Conservation (phyloP, 306 rosid species). For the Ceratonia siliqua region DNA sequence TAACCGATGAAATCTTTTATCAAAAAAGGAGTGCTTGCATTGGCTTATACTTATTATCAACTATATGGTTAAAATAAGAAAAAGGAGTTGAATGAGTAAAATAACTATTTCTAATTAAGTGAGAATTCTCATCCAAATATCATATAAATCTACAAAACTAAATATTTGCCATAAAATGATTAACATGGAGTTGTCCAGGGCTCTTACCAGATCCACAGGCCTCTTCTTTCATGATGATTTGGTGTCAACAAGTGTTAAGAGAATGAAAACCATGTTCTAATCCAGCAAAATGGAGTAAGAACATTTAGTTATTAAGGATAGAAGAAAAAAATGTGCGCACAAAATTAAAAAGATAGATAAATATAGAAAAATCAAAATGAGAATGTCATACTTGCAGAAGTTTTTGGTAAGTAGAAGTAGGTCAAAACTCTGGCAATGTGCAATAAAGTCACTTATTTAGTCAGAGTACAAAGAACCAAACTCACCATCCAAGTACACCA, state of each 20-base stretch:
- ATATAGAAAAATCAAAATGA: too few relatives aligned
- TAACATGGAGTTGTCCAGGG: conserved; percentile 28
- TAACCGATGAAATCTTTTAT: too few relatives aligned
- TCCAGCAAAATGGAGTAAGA: conserved; percentile 42
- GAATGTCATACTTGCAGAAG: too few relatives aligned
- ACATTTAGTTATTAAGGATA: conserved; percentile 22
- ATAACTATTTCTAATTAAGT: not conserved
- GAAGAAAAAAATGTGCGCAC: not conserved
- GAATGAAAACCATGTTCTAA: conserved; percentile 51
- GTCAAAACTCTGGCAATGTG: too few relatives aligned
- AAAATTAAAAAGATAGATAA: too few relatives aligned
- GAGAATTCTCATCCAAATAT: conserved; percentile 2
- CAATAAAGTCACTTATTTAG: too few relatives aligned
- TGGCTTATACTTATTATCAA: too few relatives aligned
- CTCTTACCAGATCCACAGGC: conserved; percentile 84
- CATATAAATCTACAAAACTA: conserved; percentile 11
- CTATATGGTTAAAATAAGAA: too few relatives aligned
- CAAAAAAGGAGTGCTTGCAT: too few relatives aligned
- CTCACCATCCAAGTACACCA: too few relatives aligned
- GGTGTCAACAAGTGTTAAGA: conserved; percentile 32
- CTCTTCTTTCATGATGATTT: conserved; percentile 74
- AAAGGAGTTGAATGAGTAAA: not conserved
- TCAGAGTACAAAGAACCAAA: too few relatives aligned
- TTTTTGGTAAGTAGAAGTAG: too few relatives aligned
- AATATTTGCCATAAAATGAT: conserved; percentile 25